Base-by-base conservation (phyloP, 2,329 filamentous ascomycete genomes). In the Dothiorella sarmentorum region DNA sequence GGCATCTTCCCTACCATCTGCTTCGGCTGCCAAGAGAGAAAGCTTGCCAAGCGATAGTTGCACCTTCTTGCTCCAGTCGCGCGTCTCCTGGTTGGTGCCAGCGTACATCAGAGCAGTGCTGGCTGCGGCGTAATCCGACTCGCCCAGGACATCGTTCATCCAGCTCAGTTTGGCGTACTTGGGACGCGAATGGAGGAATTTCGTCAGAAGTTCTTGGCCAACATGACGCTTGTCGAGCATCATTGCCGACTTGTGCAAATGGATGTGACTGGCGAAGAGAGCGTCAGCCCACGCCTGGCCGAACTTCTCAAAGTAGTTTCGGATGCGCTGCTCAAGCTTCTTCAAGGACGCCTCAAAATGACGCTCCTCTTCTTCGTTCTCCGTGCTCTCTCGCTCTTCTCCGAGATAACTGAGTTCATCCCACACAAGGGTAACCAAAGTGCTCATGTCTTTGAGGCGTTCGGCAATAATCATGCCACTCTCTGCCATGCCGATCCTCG, bases 11-110 rank as follows among this genome's bases (percentile, higher is more conserved):
- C 47, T 55, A 18, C 64, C 62, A 20, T 59, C 68, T 60, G 78
- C 75, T 58, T 72, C 78, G 37, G 85, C 83, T 15, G 90, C 90
- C 63, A 97, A 75, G 56, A 78, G 65, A 22, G 76, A 71, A n/a
- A 99, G 80, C 73, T 97, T 97, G 33, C 90, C 89, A 37, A 99
- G 80, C 61, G 91, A 96, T 24, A 97, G 78, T 73, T 97, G 89
- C 31, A 96, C 89, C 72, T 95, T 94, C 77, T 96, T 95, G 75
- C 85, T 91, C 93, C 93, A 97, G 3, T 94, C 76, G 65, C 92
- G 88, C 55, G 85, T 82, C 71, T 97, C 92, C 56, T 85, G 84
- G 51, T 81, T 80, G 18, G 87, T 76, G 0, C 90, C 91, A 18
- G 92, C 80, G 7, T 84, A 78, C 42, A 89, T 78, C 45, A 99